These are phyloP conservation scores for Hypoxylon rubiginosum DNA, from an alignment of 2,329 filamentous ascomycete species.

Conservation along the genomic window DNA sequence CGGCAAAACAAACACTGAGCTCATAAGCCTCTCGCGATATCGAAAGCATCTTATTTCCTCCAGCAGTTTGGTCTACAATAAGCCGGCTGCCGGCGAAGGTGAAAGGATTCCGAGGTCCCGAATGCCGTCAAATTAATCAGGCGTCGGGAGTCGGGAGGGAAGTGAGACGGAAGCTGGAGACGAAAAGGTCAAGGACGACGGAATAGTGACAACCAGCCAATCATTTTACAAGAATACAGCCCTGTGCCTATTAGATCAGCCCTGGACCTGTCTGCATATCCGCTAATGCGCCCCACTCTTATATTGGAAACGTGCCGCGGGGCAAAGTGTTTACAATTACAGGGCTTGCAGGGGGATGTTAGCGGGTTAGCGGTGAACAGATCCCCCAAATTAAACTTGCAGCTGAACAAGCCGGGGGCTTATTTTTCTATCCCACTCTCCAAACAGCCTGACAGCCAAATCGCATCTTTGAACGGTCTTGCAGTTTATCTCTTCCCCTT, in stretches of 20 bases:
- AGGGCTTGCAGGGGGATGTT: not conserved
- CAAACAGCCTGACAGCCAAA: no score
- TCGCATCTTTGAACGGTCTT: not conserved
- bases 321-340: not conserved
- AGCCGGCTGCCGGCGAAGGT: constrained; percentile 20
- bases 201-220: no score
- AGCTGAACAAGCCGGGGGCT: not conserved
- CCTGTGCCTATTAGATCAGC: not conserved
- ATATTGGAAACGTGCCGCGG: not conserved
- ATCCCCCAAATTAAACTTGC: constrained; percentile 6
- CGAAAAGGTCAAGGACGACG: no score
- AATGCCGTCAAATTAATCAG: constrained; percentile 25
- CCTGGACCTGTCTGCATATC: not conserved
- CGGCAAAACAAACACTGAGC: not conserved
- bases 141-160: constrained; percentile 22
- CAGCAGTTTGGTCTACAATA: constrained; percentile 5
- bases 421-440: not conserved
- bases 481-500: not conserved
- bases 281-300: constrained; percentile 8
- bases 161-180: not conserved
- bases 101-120: constrained; percentile 3
- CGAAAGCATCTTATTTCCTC: not conserved
- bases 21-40: not conserved
- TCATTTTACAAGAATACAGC: no score
- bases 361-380: constrained; percentile 8